These are phyloP conservation scores for Pelargonium exstipulatum DNA, from an alignment of 441 rosid genomes.

Conservation along the genomic window DNA sequence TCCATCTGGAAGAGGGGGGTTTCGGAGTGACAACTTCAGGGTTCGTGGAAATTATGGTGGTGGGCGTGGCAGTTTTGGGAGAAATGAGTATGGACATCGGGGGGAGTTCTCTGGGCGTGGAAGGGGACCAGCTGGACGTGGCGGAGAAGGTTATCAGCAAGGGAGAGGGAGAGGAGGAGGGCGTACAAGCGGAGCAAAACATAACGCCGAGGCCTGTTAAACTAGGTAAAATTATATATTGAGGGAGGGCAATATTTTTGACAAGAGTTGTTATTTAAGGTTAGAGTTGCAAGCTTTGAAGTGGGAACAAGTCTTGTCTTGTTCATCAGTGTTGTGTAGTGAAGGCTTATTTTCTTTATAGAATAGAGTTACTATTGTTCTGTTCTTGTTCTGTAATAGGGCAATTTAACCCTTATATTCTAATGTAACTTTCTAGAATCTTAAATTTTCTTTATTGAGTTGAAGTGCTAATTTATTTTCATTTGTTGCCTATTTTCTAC, in stretches of 20 bases:
- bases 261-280: neutral
- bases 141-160: conserved; percentile 38
- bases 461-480: too few species aligned
- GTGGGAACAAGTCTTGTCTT: too few species aligned
- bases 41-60: conserved; percentile 40
- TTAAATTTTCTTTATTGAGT: too few species aligned
- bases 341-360: too few species aligned
- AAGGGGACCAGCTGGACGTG: conserved; percentile 42
- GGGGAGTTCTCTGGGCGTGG: conserved; percentile 47
- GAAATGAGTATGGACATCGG: conserved; percentile 41
- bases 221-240: neutral
- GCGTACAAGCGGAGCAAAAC: conserved; percentile 20
- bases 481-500: too few species aligned
- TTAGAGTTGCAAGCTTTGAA: neutral
- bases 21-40: conserved; percentile 46
- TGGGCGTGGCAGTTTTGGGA: conserved; percentile 39
- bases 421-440: too few species aligned
- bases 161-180: conserved; percentile 46
- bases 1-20: conserved; percentile 40
- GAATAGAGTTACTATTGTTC: too few species aligned
- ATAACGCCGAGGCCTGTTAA: conserved; percentile 15
- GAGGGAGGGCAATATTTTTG: conserved; percentile 4
- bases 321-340: too few species aligned
- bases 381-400: too few species aligned
- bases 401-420: too few species aligned